These are phyloP conservation scores for Exophiala oligosperma DNA, from an alignment of 2,329 filamentous ascomycete species.

Conservation along the genomic window DNA sequence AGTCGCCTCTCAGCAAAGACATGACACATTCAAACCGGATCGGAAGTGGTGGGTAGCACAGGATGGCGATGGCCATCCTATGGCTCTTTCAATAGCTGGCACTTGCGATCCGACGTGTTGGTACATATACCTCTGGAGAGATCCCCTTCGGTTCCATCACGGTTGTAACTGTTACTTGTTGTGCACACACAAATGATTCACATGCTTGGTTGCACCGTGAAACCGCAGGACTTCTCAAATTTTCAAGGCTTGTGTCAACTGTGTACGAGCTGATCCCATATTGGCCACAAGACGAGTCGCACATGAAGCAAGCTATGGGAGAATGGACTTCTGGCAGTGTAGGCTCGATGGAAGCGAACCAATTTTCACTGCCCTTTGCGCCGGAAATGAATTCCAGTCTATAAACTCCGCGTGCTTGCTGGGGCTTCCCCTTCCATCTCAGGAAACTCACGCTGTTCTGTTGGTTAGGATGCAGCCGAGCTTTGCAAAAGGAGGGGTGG, in stretches of 20 bases:
- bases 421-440: background rate
- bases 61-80: background rate
- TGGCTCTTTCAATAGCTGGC: background rate
- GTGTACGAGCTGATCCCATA: background rate
- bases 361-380: too few species aligned
- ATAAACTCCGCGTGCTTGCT: background rate
- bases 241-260: background rate
- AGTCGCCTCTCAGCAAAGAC: too few species aligned
- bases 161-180: conserved; percentile 1
- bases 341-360: too few species aligned
- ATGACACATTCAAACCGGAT: background rate
- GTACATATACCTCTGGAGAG: background rate
- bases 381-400: too few species aligned
- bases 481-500: background rate
- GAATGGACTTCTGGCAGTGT: too few species aligned
- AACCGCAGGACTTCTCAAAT: background rate
- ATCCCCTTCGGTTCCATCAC: background rate
- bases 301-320: too few species aligned
- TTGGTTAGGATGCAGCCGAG: too few species aligned
- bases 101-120: background rate
- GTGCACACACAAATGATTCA: background rate
- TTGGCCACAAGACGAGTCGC: background rate
- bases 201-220: background rate
- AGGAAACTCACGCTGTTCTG: background rate
- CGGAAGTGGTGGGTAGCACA: background rate